Percentiles rank a stretch among this genome's conserved stretches.
phyloP scores from a whole-genome alignment of 768 basidiomycete species.

The Piloderma croceum region DNA sequence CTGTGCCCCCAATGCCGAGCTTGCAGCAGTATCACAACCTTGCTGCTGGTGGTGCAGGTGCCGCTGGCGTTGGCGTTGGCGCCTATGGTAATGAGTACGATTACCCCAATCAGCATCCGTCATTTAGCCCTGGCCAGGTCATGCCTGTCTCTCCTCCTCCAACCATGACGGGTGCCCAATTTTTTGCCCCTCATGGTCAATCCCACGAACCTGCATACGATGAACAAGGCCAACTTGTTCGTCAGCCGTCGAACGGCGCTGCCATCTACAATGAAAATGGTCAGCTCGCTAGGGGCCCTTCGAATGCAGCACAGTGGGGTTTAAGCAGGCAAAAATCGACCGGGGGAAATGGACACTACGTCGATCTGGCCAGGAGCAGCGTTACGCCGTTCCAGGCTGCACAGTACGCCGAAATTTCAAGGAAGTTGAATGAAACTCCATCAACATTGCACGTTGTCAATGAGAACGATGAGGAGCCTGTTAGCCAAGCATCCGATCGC shows the following conservation, averaged over 20 bases:
- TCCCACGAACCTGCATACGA: constrained; percentile 1
- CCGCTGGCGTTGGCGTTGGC: constrained; percentile 4
- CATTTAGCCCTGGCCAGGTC: constrained; percentile 34
- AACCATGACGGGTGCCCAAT: constrained; percentile 1
- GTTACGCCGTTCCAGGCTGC: constrained; percentile 71
- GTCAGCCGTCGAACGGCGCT: constrained; percentile 18
- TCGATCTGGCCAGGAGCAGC: constrained; percentile 62
- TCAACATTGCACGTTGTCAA: constrained; percentile 31
- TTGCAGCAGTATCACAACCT: constrained; percentile 13
- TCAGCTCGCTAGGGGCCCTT: constrained; percentile 21
- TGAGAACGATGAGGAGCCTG: constrained; percentile 19
- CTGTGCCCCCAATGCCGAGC: background rate
- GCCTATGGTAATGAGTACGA: constrained; percentile 3
- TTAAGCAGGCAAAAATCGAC: constrained; percentile 10
- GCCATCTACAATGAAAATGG: constrained; percentile 16
- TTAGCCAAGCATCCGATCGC: constrained; percentile 14
- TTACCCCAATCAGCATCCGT: constrained; percentile 19
- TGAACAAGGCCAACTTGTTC: constrained; percentile 9
- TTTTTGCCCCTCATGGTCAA: constrained; percentile 9
- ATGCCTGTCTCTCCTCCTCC: constrained; percentile 22
- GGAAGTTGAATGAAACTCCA: constrained; percentile 42
- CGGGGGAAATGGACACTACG: constrained; percentile 40
- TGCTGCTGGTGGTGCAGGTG: constrained; percentile 22
- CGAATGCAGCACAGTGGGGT: constrained; percentile 14
- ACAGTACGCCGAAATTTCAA: constrained; percentile 69